These are phyloP conservation scores for Cenchrus americanus DNA, from an alignment of 176 grass and related monocot genomes.

Conservation along the genomic window DNA sequence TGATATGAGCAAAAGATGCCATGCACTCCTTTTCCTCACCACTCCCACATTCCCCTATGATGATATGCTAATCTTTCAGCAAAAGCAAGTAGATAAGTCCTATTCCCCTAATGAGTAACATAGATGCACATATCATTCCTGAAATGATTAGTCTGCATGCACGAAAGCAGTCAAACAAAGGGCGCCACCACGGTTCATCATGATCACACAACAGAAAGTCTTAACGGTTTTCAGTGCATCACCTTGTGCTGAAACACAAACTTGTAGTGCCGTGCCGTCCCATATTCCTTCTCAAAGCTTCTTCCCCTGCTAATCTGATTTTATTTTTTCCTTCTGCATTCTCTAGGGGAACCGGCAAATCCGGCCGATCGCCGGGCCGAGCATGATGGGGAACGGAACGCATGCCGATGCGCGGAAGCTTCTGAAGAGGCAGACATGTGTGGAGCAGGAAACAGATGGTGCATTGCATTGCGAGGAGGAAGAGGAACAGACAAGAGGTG, in stretches of 20 bases:
- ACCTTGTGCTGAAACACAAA: conserved; percentile 44
- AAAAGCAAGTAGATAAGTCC: conserved; percentile 39
- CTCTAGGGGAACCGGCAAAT: conserved; percentile 64
- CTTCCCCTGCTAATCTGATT: conserved; percentile 5
- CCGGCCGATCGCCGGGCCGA: conserved; percentile 62
- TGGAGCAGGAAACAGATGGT: conserved; percentile 30
- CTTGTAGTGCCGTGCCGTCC: not conserved
- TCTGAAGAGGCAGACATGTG: conserved; percentile 23
- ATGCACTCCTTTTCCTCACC: conserved; percentile 10
- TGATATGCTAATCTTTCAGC: conserved; percentile 58
- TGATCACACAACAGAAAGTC: conserved; percentile 13
- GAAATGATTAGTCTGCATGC: conserved; percentile 40
- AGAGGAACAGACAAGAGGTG: conserved; percentile 44
- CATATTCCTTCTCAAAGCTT: not conserved
- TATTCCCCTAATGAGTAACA: conserved; percentile 30
- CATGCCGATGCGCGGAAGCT: conserved; percentile 38
- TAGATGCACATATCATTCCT: conserved; percentile 42
- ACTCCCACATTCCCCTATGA: conserved; percentile 49
- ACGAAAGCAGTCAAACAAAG: conserved; percentile 47
- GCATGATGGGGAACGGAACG: conserved; percentile 25
- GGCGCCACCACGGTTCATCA: conserved; percentile 28
- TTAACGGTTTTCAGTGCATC: conserved; percentile 47
- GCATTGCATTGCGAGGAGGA: conserved; percentile 47
- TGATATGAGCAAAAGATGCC: conserved; percentile 36
- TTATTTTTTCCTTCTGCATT: conserved; percentile 12